phyloP scores from a whole-genome alignment of 768 basidiomycete genomes.

The Astraeus odoratus region DNA sequence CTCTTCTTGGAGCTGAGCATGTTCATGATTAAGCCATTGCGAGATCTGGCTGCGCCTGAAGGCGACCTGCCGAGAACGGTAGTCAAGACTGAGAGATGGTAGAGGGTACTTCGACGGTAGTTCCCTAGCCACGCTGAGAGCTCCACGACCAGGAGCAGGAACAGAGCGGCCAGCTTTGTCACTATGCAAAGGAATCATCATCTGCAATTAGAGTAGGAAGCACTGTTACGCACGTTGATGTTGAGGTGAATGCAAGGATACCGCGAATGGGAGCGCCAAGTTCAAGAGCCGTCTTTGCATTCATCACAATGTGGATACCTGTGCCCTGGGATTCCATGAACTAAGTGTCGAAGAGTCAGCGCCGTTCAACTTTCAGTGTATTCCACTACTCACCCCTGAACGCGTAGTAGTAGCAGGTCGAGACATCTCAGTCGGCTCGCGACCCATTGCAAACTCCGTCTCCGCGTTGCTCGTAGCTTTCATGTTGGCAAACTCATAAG shows the following conservation, averaged over 20 bases:
- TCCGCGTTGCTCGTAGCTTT: conserved; percentile 97
- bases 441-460: conserved; percentile 97
- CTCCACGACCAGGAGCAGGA: conserved; percentile 93
- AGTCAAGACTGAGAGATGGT: conserved; percentile 75
- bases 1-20: conserved; percentile 77
- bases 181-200: conserved; percentile 34
- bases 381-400: conserved; percentile 60
- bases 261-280: conserved; percentile 92
- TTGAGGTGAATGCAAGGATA: conserved; percentile 92
- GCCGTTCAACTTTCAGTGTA: background rate
- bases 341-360: conserved; percentile 25
- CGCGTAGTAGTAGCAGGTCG: conserved; percentile 95
- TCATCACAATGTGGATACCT: conserved; percentile 97
- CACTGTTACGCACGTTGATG: conserved; percentile 71
- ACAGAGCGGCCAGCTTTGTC: conserved; percentile 99
- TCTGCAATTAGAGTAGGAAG: background rate
- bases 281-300: conserved; percentile 89
- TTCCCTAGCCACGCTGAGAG: conserved; percentile 83
- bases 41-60: conserved; percentile 96
- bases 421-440: conserved; percentile 98
- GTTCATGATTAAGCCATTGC: conserved; percentile 91
- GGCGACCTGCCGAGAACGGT: conserved; percentile 87
- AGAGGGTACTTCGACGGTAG: conserved; percentile 71
- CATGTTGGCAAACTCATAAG: conserved; percentile 99
- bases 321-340: conserved; percentile 98